These are phyloP conservation scores for Yamadazyma kitorensis DNA, from an alignment of 805 yeast genomes.

Conservation along the genomic window DNA sequence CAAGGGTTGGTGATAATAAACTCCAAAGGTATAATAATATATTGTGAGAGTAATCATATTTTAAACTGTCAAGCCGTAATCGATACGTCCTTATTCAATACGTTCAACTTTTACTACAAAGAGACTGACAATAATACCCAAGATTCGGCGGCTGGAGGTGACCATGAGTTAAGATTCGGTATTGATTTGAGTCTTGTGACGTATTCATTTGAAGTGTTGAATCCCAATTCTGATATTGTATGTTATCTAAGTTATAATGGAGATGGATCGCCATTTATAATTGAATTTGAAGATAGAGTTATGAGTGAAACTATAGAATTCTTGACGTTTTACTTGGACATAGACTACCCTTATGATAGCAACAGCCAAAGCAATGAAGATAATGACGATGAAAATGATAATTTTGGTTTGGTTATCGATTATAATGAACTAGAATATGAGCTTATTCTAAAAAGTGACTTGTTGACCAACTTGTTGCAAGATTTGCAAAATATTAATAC, in stretches of 20 bases:
- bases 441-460: conserved; percentile 37
- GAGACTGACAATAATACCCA: conserved; percentile 5
- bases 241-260: conserved; percentile 39
- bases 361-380: too few species aligned
- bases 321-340: conserved; percentile 33
- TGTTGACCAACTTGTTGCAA: conserved; percentile 31
- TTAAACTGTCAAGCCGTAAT: conserved; percentile 31
- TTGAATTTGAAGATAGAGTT: conserved; percentile 40
- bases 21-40: conserved; percentile 30
- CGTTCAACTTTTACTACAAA: conserved; percentile 19
- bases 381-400: conserved; percentile 13
- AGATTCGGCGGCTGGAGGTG: conserved; percentile 4
- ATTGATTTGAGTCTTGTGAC: conserved; percentile 33
- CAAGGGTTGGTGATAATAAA: conserved; percentile 36
- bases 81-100: conserved; percentile 35
- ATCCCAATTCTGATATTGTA: conserved; percentile 21
- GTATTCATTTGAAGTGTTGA: conserved; percentile 35
- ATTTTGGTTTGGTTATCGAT: conserved; percentile 19
- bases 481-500: conserved; percentile 38
- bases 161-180: conserved; percentile 23
- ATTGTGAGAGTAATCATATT: conserved; percentile 36
- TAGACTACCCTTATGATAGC: conserved; percentile 22
- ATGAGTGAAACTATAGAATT: conserved; percentile 43
- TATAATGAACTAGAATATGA: conserved; percentile 32
- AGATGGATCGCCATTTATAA: conserved; percentile 36